Conservation (phyloP, 352 stramenopile genomes). For the Phytophthora pini region DNA sequence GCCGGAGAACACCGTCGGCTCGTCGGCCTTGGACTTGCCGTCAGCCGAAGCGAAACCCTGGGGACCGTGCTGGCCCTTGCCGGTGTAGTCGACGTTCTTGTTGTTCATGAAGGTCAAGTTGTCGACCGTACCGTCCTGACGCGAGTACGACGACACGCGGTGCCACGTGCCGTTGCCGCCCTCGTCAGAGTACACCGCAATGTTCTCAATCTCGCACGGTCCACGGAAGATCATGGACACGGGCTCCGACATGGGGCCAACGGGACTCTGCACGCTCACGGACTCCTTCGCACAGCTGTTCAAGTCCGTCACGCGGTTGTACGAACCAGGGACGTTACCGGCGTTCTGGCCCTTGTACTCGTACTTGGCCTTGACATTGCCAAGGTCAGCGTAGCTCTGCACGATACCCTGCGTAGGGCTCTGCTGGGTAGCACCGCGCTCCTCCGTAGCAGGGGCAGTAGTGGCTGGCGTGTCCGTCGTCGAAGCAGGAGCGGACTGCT, state of each 20-base stretch:
- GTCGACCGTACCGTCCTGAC: slow-evolving; percentile 28
- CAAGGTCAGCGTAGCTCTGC: slow-evolving; percentile 37
- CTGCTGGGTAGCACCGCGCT: slow-evolving; percentile 25
- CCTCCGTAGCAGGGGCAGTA: slow-evolving; percentile 18
- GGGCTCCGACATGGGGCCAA: slow-evolving; percentile 67
- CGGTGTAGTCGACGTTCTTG: slow-evolving; percentile 72
- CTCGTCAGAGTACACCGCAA: slow-evolving; percentile 56
- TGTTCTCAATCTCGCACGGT: slow-evolving; percentile 65
- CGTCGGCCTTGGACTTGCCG: slow-evolving; percentile 29
- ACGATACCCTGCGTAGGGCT: slow-evolving; percentile 14
- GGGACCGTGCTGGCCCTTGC: slow-evolving; percentile 41
- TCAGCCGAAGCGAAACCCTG: slow-evolving; percentile 62
- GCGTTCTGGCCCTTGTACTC: slow-evolving; percentile 58
- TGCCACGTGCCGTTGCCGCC: slow-evolving; percentile 41
- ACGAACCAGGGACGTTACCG: slow-evolving; percentile 56
- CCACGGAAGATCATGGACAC: slow-evolving; percentile 73
- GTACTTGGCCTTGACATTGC: slow-evolving; percentile 53
- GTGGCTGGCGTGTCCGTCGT: slow-evolving; percentile 1
- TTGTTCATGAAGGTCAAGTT: slow-evolving; percentile 87
- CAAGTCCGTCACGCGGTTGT: slow-evolving; percentile 59
- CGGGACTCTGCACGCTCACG: slow-evolving; percentile 50
- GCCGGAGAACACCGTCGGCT: slow-evolving; percentile 49
- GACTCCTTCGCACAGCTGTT: slow-evolving; percentile 43
- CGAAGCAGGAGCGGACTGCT: slow-evolving; percentile 5
- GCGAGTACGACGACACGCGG: slow-evolving; percentile 61